Conservation (phyloP, 2,329 filamentous ascomycete genomes). For the Epichloe coenophiala region DNA sequence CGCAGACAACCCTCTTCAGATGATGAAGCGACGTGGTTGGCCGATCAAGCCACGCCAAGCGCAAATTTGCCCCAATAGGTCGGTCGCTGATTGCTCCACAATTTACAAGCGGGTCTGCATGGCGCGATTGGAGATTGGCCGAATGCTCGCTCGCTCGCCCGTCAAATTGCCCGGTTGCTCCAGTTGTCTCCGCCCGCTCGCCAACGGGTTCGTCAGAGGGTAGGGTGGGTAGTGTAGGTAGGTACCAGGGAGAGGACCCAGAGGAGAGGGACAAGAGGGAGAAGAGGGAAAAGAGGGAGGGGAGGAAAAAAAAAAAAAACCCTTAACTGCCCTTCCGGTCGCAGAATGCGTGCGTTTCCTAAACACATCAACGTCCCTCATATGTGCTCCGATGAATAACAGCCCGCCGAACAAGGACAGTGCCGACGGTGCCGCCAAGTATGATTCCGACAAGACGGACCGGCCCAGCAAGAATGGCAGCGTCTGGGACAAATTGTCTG, state of each 20-base stretch:
- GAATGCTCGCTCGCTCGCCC: neutral
- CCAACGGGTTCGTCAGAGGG: no score
- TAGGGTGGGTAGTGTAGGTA: no score
- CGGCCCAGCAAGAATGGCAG: slow-evolving; percentile 4
- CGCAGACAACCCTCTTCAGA: no score
- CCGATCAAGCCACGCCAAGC: neutral
- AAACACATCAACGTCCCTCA: neutral
- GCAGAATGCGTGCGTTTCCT: neutral
- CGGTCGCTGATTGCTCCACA: neutral
- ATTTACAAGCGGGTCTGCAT: neutral
- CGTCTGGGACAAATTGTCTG: slow-evolving; percentile 1
- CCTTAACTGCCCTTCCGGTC: neutral
- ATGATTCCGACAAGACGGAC: slow-evolving; percentile 9
- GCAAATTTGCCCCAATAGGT: neutral
- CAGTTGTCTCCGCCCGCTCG: neutral
- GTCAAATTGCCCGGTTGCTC: neutral
- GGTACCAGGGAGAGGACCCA: no score
- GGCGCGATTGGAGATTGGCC: neutral
- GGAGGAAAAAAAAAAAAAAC: neutral
- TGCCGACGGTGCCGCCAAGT: neutral
- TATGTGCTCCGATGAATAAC: neutral
- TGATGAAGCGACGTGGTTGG: neutral
- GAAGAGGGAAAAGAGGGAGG: neutral
- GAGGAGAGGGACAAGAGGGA: neutral
- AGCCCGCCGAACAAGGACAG: neutral